Evolutionary conservation across 495 filamentous ascomycete genomes (phyloP).

Genomic region (Penicillium cosmopolitanum): DNA sequence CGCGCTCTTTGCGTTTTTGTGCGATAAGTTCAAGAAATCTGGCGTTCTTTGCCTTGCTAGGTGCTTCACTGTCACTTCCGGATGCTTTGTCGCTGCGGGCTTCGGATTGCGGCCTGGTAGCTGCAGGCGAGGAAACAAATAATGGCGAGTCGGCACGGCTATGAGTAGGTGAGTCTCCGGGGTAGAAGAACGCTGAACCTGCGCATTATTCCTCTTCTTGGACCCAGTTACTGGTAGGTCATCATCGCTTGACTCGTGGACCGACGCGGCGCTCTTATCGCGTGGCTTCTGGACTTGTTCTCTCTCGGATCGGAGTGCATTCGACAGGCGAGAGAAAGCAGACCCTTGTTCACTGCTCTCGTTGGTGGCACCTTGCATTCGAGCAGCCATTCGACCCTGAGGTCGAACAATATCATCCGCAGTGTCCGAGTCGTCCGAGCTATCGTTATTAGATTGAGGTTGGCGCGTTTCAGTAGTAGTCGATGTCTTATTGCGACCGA

Average conservation of each 20-base stretch:
- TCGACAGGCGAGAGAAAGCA: slow-evolving; percentile 43
- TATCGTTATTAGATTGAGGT: slow-evolving; percentile 21
- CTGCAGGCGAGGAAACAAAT: slow-evolving; percentile 42
- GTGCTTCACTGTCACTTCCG: slow-evolving; percentile 37
- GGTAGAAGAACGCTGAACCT: slow-evolving; percentile 11
- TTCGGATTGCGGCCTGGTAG: slow-evolving; percentile 6
- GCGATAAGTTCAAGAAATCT: slow-evolving; percentile 71
- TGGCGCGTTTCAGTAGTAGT: slow-evolving; percentile 9
- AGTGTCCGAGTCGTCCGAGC: slow-evolving; percentile 41
- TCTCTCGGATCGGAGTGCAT: slow-evolving; percentile 26
- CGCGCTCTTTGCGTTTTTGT: slow-evolving; percentile 69
- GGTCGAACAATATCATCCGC: slow-evolving; percentile 61
- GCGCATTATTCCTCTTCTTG: slow-evolving; percentile 31
- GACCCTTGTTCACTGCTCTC: slow-evolving; percentile 24
- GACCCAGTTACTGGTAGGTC: slow-evolving; percentile 41
- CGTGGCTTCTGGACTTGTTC: slow-evolving; percentile 22
- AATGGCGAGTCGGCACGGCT: slow-evolving; percentile 43
- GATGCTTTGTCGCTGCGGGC: slow-evolving; percentile 14
- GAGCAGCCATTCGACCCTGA: slow-evolving; percentile 69
- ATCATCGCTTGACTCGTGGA: slow-evolving; percentile 34
- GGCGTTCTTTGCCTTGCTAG: slow-evolving; percentile 53
- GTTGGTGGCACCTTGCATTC: slow-evolving; percentile 54
- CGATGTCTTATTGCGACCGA: slow-evolving; percentile 19
- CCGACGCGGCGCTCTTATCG: slow-evolving; percentile 14
- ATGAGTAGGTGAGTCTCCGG: slow-evolving; percentile 22